phyloP scores from a whole-genome alignment of 768 basidiomycete genomes.

The Auricularia sp. region DNA sequence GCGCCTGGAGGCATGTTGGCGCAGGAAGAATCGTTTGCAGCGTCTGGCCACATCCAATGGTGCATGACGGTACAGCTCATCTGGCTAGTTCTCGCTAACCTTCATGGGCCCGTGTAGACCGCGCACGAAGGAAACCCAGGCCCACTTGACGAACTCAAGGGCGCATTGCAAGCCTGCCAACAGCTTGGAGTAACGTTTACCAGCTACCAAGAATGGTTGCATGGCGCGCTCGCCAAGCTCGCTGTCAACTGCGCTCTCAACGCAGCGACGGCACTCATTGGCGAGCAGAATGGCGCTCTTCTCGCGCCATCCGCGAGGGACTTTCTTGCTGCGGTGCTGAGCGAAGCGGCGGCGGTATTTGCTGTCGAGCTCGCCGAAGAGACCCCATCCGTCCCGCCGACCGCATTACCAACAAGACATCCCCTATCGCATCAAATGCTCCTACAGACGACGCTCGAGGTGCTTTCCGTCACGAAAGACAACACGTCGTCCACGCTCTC shows the following conservation, averaged over 20 bases:
- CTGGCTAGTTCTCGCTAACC: not conserved
- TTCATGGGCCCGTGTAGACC: too few relatives aligned
- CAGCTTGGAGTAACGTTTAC: not conserved
- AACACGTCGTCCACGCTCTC: not conserved
- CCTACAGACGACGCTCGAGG: not conserved
- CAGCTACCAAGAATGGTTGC: not conserved
- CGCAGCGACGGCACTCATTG: not conserved
- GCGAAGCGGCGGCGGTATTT: not conserved
- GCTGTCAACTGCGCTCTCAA: not conserved
- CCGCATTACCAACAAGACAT: not conserved
- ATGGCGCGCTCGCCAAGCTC: not conserved
- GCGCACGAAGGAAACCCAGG: not conserved
- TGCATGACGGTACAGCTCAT: not conserved
- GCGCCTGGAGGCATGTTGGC: not conserved
- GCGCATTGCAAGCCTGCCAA: not conserved
- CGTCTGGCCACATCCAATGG: not conserved
- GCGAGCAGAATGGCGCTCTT: not conserved
- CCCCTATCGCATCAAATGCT: not conserved
- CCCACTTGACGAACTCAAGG: not conserved
- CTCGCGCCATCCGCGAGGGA: not conserved
- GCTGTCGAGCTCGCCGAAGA: not conserved
- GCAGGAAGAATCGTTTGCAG: not conserved
- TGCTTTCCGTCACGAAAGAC: not conserved
- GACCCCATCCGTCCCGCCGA: too few relatives aligned
- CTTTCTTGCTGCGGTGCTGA: not conserved